Conservation (phyloP, 164 flowering plant genomes). For the Liquidambar formosana region DNA sequence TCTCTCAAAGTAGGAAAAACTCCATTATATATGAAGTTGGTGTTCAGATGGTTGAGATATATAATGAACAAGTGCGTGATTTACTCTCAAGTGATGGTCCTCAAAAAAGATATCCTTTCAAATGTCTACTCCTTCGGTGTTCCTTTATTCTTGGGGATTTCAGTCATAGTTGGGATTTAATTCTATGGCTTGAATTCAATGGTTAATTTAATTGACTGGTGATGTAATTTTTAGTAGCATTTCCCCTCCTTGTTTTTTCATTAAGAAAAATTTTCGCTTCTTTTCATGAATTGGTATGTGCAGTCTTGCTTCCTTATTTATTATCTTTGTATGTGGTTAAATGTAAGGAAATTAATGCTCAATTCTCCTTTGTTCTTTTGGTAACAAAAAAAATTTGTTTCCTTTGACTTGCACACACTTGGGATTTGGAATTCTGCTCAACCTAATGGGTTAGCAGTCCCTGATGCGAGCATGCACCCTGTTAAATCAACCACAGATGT, state of each 20-base stretch:
- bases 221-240: too few species aligned
- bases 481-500: conserved; percentile 58
- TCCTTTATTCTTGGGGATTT: conserved; percentile 2
- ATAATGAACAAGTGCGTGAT: conserved; percentile 84
- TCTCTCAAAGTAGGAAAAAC: conserved; percentile 54
- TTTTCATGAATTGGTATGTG: not conserved
- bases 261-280: not conserved
- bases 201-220: not conserved
- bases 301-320: not conserved
- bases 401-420: conserved; percentile 57
- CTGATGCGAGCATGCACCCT: conserved; percentile 71
- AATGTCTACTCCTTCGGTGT: not conserved
- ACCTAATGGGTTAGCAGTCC: conserved; percentile 60
- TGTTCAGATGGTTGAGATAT: conserved; percentile 84
- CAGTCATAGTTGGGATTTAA: not conserved
- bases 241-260: too few species aligned
- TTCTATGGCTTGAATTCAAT: not conserved
- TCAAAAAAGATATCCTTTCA: conserved; percentile 73
- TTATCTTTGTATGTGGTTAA: not conserved
- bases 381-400: conserved; percentile 12
- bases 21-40: conserved; percentile 62
- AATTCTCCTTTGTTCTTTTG: not conserved
- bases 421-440: conserved; percentile 53
- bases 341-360: too few species aligned
- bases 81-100: conserved; percentile 43